A percentile compares a stretch with the other conserved stretches of the same genome.
These are phyloP conservation scores for Monoraphidium neglectum DNA, from an alignment of 139 green algal species.

Conservation along the genomic window DNA sequence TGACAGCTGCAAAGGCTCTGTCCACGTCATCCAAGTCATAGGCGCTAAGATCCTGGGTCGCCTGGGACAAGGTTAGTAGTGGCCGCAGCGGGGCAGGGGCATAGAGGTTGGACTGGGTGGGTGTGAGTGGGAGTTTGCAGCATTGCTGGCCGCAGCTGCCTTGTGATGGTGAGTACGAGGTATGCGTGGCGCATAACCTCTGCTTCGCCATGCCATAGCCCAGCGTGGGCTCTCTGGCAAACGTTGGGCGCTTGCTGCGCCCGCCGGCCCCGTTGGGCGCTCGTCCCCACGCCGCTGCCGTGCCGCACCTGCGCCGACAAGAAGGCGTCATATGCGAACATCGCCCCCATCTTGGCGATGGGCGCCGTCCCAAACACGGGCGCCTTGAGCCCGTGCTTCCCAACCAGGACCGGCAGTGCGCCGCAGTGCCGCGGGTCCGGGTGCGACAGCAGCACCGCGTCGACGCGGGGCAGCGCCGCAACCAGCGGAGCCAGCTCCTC, in stretches of 20 bases:
- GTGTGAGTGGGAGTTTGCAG: not conserved
- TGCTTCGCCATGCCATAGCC: too few relatives aligned
- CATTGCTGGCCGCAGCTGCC: too few relatives aligned
- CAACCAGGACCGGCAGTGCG: conserved; percentile 81
- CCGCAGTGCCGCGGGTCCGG: conserved; percentile 78
- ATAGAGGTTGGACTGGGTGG: not conserved
- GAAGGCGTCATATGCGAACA: conserved; percentile 85
- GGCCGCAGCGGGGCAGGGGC: not conserved
- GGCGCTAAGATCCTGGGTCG: conserved; percentile 58
- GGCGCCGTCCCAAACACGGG: conserved; percentile 84
- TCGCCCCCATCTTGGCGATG: conserved; percentile 82
- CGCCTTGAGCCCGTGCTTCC: conserved; percentile 49
- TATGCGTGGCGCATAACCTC: too few relatives aligned
- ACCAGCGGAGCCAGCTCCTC: not conserved
- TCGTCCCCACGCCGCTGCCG: not conserved
- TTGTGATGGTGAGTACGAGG: too few relatives aligned
- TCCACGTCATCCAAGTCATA: conserved; percentile 87
- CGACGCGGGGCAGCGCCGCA: conserved; percentile 29
- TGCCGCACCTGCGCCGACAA: conserved; percentile 48
- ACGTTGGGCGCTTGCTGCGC: too few relatives aligned
- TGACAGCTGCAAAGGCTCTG: conserved; percentile 66
- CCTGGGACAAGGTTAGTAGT: conserved; percentile 25
- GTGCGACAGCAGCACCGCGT: conserved; percentile 89
- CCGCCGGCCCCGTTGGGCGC: not conserved
- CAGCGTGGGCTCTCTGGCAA: too few relatives aligned